Conservation (phyloP, 176 grass and related monocot genomes). For the Carex littledalei region DNA sequence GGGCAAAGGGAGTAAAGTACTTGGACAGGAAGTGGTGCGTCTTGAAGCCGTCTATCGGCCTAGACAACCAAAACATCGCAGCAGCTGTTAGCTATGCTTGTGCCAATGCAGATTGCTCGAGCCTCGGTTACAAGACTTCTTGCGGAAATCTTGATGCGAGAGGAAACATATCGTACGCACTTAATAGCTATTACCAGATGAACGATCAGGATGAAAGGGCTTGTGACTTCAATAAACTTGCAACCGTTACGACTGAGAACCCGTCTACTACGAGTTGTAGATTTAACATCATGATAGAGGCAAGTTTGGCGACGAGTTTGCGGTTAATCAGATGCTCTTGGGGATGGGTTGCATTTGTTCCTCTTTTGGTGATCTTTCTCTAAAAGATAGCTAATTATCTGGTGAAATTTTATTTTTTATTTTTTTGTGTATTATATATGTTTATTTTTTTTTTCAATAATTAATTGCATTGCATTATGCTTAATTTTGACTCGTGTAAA, state of each 20-base stretch:
- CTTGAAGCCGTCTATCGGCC: conserved; percentile 38
- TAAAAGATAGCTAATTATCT: conserved; percentile 2
- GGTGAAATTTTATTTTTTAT: not conserved
- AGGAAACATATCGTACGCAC: conserved; percentile 75
- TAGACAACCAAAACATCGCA: conserved; percentile 41
- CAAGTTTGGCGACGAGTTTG: not conserved
- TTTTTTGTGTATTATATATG: conserved; percentile 1
- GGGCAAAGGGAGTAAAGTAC: conserved; percentile 46
- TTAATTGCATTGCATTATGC: not conserved
- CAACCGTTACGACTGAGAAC: conserved; percentile 44
- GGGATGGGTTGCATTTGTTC: conserved; percentile 17
- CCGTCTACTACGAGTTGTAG: conserved; percentile 37
- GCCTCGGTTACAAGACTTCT: conserved; percentile 72
- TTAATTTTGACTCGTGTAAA: not conserved
- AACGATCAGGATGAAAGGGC: conserved; percentile 66
- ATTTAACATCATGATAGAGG: conserved; percentile 53
- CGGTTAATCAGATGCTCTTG: not conserved
- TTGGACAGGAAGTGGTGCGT: conserved; percentile 55
- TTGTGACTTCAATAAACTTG: conserved; percentile 52
- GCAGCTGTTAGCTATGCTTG: conserved; percentile 66
- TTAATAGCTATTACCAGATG: conserved; percentile 70
- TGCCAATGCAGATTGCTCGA: conserved; percentile 58
- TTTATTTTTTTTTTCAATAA: not conserved
- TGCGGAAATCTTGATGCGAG: conserved; percentile 51
- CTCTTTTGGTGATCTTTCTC: not conserved